Evolutionary conservation across 108 stramenopile genomes (phyloP).

Genomic region (Fragilariopsis cylindrus): DNA sequence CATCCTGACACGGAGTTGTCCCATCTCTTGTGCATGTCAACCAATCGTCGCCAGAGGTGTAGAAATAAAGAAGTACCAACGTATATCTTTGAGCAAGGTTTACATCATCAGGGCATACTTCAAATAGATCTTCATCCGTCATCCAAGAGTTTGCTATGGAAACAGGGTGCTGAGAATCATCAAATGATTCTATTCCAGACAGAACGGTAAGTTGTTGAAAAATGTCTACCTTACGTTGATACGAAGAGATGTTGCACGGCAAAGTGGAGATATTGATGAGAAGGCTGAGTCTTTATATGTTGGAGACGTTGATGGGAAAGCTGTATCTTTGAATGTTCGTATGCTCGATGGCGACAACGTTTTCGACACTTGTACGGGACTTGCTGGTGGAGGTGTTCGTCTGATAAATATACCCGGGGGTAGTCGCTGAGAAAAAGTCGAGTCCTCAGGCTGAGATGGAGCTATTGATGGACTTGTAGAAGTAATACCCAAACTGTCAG

Average conservation of each 20-base stretch:
- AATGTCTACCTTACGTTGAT: not conserved
- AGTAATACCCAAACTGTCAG: too few species aligned
- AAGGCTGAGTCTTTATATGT: not conserved
- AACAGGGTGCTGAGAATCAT: slow-evolving; percentile 17
- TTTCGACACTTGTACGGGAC: not conserved
- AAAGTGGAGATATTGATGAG: not conserved
- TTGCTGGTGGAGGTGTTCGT: slow-evolving; percentile 11
- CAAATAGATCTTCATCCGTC: slow-evolving; percentile 36
- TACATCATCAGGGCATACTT: slow-evolving; percentile 49
- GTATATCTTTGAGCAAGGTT: slow-evolving; percentile 44
- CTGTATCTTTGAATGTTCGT: not conserved
- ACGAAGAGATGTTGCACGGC: not conserved
- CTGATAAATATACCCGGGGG: not conserved
- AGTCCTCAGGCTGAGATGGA: too few species aligned
- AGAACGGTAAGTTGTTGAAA: slow-evolving; percentile 1
- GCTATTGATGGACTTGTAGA: too few species aligned
- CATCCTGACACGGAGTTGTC: slow-evolving; percentile 11
- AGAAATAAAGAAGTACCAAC: slow-evolving; percentile 44
- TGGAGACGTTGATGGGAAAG: not conserved
- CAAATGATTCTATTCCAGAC: slow-evolving; percentile 16
- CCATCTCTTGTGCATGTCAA: slow-evolving; percentile 20
- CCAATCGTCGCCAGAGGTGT: slow-evolving; percentile 48
- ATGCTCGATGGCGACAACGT: not conserved
- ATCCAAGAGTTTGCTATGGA: slow-evolving; percentile 53
- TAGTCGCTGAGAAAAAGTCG: not conserved